Percentiles rank a stretch among this genome's conserved stretches.
phyloP scores from a whole-genome alignment of 2,329 filamentous ascomycete genomes.

The Neonectria magnoliae region DNA sequence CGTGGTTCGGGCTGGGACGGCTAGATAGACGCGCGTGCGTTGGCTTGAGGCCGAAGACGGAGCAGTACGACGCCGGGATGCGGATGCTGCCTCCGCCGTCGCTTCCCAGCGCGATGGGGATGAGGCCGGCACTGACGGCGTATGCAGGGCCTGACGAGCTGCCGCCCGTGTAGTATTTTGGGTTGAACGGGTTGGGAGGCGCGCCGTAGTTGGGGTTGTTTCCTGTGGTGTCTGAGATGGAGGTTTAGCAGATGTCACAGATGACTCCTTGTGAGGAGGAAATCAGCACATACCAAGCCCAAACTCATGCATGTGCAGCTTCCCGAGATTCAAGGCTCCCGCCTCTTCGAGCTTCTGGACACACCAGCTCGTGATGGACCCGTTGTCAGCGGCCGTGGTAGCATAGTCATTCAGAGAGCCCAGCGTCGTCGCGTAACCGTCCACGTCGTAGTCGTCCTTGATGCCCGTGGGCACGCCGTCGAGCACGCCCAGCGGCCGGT shows the following conservation, averaged over 20 bases:
- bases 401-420: constrained; percentile 71
- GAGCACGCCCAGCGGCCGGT: constrained; percentile 68
- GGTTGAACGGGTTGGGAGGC: constrained; percentile 79
- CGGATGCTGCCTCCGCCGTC: constrained; percentile 81
- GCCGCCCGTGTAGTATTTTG: constrained; percentile 78
- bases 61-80: constrained; percentile 77
- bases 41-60: constrained; percentile 78
- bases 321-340: constrained; percentile 77
- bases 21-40: constrained; percentile 73
- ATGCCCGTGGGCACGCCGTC: constrained; percentile 80
- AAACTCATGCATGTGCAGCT: constrained; percentile 80
- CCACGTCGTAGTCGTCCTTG: constrained; percentile 81
- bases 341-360: constrained; percentile 75
- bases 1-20: constrained; percentile 67
- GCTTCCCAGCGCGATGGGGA: constrained; percentile 76
- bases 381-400: constrained; percentile 50
- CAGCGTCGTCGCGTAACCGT: constrained; percentile 75
- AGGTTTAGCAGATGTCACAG: constrained; percentile 16
- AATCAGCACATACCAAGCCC: constrained; percentile 65
- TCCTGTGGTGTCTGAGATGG: constrained; percentile 73
- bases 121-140: constrained; percentile 73
- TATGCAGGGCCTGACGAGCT: constrained; percentile 80
- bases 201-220: constrained; percentile 80
- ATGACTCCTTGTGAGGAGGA: neutral
- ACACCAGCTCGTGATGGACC: constrained; percentile 70